A percentile compares a stretch with the other conserved stretches of the same genome.
Evolutionary conservation across 345 rosid species (phyloP).

Genomic region (Pistacia integerrima): DNA sequence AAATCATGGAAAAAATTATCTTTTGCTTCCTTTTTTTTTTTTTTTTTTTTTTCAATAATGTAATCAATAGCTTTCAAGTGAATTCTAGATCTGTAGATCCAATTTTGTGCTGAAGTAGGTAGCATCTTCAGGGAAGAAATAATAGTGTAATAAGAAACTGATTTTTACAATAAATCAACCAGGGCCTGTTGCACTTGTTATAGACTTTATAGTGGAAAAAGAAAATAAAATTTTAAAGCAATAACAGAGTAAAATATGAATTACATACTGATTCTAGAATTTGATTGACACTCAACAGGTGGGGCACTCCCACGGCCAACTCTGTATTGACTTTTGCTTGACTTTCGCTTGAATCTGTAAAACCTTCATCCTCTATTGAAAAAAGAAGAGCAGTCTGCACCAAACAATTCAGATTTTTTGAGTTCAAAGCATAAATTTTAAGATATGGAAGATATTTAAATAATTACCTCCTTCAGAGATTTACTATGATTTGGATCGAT

Average conservation of each 20-base stretch:
- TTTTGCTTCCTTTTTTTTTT: neutral
- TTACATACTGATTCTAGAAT: slow-evolving; percentile 78
- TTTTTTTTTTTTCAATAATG: neutral
- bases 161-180: slow-evolving; percentile 12
- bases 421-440: slow-evolving; percentile 18
- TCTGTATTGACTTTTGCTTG: slow-evolving; percentile 37
- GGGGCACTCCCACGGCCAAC: slow-evolving; percentile 33
- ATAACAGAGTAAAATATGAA: neutral
- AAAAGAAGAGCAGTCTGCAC: slow-evolving; percentile 43
- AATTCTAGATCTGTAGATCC: neutral
- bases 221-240: slow-evolving; percentile 9
- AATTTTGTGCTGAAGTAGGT: neutral
- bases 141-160: neutral
- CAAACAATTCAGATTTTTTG: slow-evolving; percentile 21
- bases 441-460: slow-evolving; percentile 22
- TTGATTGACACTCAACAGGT: slow-evolving; percentile 68
- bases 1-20: slow-evolving; percentile 18
- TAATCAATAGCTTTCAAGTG: neutral
- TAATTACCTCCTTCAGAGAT: slow-evolving; percentile 42
- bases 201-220: neutral
- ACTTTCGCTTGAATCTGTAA: slow-evolving; percentile 48
- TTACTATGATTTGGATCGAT: slow-evolving; percentile 35
- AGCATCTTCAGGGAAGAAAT: neutral
- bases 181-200: neutral
- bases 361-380: slow-evolving; percentile 58